These are phyloP conservation scores for Beverwykella pulmonaria DNA, from an alignment of 495 filamentous ascomycete genomes.

Conservation along the genomic window DNA sequence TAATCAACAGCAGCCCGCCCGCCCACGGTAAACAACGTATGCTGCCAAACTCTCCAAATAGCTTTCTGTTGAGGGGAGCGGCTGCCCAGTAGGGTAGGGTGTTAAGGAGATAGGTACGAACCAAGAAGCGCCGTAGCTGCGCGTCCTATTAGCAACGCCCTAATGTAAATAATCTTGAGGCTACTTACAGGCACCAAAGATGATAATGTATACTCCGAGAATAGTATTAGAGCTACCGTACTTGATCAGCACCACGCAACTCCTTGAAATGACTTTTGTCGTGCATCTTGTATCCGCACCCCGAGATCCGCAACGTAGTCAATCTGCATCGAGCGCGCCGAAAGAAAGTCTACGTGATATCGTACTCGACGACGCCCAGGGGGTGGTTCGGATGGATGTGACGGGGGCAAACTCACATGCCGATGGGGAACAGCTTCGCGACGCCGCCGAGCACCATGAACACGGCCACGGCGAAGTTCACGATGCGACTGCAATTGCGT, in stretches of 20 bases:
- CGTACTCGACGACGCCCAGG: not conserved
- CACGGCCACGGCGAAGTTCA: slow-evolving; percentile 85
- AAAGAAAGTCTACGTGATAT: not conserved
- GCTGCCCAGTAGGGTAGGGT: not conserved
- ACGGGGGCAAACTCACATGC: slow-evolving; percentile 54
- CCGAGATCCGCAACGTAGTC: not conserved
- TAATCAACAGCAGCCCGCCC: no score
- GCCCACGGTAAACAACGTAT: not conserved
- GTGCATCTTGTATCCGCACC: not conserved
- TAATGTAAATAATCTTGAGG: slow-evolving; percentile 3
- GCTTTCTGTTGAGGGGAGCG: not conserved
- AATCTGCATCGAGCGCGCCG: not conserved
- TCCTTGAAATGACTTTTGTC: no score
- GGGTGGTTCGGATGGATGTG: not conserved
- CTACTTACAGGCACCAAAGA: slow-evolving; percentile 82
- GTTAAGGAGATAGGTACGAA: slow-evolving; percentile 26
- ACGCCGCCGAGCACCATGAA: slow-evolving; percentile 91
- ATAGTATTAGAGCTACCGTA: slow-evolving; percentile 65
- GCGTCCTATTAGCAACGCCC: slow-evolving; percentile 8
- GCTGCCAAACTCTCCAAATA: not conserved
- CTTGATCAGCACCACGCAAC: slow-evolving; percentile 7
- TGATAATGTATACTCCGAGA: slow-evolving; percentile 78
- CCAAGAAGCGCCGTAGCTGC: slow-evolving; percentile 63
- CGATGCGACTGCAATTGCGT: slow-evolving; percentile 69
- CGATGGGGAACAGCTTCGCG: slow-evolving; percentile 73